Conservation (phyloP, 2,329 filamentous ascomycete genomes). For the Harringtonia lauricola region DNA sequence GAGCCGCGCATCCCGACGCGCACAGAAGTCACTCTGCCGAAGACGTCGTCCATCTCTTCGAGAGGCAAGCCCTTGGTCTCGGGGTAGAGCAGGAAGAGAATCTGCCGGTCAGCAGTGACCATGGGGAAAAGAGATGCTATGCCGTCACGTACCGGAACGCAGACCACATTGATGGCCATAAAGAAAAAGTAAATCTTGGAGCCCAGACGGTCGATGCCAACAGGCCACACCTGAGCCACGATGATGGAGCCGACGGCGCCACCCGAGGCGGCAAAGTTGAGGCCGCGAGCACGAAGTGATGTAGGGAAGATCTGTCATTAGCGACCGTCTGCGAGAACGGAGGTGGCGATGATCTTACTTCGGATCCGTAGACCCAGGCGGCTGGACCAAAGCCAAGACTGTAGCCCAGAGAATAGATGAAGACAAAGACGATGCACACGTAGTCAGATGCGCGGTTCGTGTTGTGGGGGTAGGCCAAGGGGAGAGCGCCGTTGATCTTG, state of each 20-base stretch:
- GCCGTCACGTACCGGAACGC: slow-evolving; percentile 25
- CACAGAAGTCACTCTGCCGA: slow-evolving; percentile 14
- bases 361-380: slow-evolving; percentile 48
- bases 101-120: slow-evolving; percentile 15
- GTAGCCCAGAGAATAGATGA: slow-evolving; percentile 47
- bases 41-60: slow-evolving; percentile 34
- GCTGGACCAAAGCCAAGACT: slow-evolving; percentile 46
- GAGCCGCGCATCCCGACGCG: no score
- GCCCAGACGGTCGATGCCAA: slow-evolving; percentile 38
- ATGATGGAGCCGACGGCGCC: slow-evolving; percentile 44
- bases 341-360: slow-evolving; percentile 25
- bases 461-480: slow-evolving; percentile 38
- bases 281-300: slow-evolving; percentile 40
- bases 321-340: neutral
- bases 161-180: slow-evolving; percentile 38
- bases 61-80: slow-evolving; percentile 30
- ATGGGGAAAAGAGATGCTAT: no score
- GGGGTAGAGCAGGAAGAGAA: slow-evolving; percentile 30
- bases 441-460: slow-evolving; percentile 35
- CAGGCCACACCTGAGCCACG: slow-evolving; percentile 43
- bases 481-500: slow-evolving; percentile 43
- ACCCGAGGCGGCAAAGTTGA: slow-evolving; percentile 43
- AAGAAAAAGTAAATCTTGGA: slow-evolving; percentile 47
- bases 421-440: slow-evolving; percentile 42
- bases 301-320: slow-evolving; percentile 44